A percentile compares a stretch with the other conserved stretches of the same genome.
These are phyloP conservation scores for Arthrobotrys musiformis DNA, from an alignment of 2,329 filamentous ascomycete species.

Conservation along the genomic window DNA sequence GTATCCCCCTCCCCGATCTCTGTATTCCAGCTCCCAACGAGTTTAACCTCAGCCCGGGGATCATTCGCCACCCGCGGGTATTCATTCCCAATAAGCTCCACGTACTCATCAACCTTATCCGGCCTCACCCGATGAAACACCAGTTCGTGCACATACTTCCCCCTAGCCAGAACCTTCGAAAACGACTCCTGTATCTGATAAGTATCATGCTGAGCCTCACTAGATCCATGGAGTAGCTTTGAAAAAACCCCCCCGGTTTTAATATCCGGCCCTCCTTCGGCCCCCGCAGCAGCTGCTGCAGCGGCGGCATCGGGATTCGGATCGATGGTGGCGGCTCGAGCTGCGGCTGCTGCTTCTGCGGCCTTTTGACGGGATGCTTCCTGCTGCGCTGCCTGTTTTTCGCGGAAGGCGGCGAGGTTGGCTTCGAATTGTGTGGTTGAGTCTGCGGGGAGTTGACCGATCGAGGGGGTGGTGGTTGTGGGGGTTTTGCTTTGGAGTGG, in stretches of 20 bases:
- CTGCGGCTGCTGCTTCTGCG: constrained; percentile 72
- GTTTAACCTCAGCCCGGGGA: constrained; percentile 90
- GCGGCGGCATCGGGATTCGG: constrained; percentile 57
- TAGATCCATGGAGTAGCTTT: constrained; percentile 94
- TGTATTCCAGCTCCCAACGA: constrained; percentile 97
- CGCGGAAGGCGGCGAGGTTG: constrained; percentile 87
- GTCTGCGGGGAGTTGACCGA: constrained; percentile 83
- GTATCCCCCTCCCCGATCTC: constrained; percentile 98
- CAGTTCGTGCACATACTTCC: constrained; percentile 98
- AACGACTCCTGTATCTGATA: constrained; percentile 96
- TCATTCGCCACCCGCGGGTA: constrained; percentile 88
- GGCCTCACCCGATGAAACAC: constrained; percentile 96
- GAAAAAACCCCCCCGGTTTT: constrained; percentile 69
- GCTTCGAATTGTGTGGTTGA: constrained; percentile 79
- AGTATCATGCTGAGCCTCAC: constrained; percentile 92
- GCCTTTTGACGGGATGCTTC: constrained; percentile 76
- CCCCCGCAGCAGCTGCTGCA: constrained; percentile 60
- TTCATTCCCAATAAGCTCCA: constrained; percentile 86
- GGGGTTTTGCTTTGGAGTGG: constrained; percentile 59
- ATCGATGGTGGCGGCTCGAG: constrained; percentile 60
- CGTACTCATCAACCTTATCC: constrained; percentile 94
- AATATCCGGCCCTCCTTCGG: constrained; percentile 63
- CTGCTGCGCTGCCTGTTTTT: constrained; percentile 73
- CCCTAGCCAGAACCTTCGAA: constrained; percentile 90
- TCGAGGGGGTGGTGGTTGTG: constrained; percentile 79